Base-by-base conservation (phyloP, 192 early-diverging fungal species). In the Umbelopsis ramanniana region DNA sequence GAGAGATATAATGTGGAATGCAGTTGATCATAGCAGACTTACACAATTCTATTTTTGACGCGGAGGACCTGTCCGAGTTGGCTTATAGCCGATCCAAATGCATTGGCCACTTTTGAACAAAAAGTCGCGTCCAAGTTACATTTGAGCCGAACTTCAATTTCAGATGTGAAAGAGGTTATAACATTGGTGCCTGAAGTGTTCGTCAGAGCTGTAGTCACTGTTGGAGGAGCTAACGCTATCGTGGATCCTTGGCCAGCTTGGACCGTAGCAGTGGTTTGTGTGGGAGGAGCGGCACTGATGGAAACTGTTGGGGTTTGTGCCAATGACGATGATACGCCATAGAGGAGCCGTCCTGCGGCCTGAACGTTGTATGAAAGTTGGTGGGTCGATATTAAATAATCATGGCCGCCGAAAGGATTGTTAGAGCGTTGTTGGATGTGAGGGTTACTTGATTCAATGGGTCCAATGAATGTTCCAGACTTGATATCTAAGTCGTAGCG, bases 1-100 rank as follows among this genome's bases (percentile, higher is more conserved):
- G 33, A 37, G 14, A 3, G 40, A n/a, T 29, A 45, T n/a, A 45
- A 29, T 17, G 2, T 12, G 40, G 35, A 10, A 23, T 21, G 19
- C 19, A 48, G 22, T 7, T 63, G 26, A 14, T 38, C 45, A 10
- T 77, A 17, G 11, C 2, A 7, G 38, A 52, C 75, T 54, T 80
- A 74, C 79, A 69, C 38, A 17, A 76, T 55, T 26, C 53, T 73
- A 38, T 73, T 75, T 21, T 79, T 73, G 60, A 74, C 33, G 29
- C 45, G 46, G 2, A 79, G 38, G 2, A 74, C 77, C 46, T 71
- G 26, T 15, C 73, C 63, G 50, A 79, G 74, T 47, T 74, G 68
- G 29, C 53, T 47, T 40, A 79, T 71, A 8, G 73, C 77, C 3
- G 69, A 54, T 26, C 52, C 53, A 14, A 79, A 67, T 2, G 52